phyloP scores from a whole-genome alignment of 2,329 filamentous ascomycete genomes.

The Plectosphaerella sp. region DNA sequence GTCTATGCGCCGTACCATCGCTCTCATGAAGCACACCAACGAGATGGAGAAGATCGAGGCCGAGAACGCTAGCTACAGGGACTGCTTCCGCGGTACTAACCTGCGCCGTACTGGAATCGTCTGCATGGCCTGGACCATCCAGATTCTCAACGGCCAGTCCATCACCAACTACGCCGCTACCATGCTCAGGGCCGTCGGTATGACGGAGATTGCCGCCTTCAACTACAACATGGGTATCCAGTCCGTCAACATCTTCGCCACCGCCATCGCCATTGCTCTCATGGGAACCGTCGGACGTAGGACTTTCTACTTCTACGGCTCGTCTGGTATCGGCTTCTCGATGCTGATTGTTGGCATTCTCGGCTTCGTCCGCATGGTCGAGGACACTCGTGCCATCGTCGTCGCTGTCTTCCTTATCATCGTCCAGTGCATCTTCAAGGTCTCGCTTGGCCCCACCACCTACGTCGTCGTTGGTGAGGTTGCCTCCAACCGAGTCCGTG shows the following conservation, averaged over 20 bases:
- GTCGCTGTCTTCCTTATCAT: slow-evolving; percentile 32
- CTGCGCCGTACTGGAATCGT: slow-evolving; percentile 24
- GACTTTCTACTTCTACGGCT: slow-evolving; percentile 34
- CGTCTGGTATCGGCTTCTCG: slow-evolving; percentile 29
- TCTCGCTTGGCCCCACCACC: slow-evolving; percentile 37
- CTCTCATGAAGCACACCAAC: slow-evolving; percentile 34
- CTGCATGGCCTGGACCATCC: slow-evolving; percentile 21
- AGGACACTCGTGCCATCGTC: slow-evolving; percentile 19
- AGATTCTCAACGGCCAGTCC: slow-evolving; percentile 28
- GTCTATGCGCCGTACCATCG: slow-evolving; percentile 31
- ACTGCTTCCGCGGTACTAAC: slow-evolving; percentile 33
- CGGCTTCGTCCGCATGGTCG: slow-evolving; percentile 21
- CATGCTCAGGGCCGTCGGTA: slow-evolving; percentile 44
- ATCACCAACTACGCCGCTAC: slow-evolving; percentile 52
- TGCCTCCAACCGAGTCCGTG: slow-evolving; percentile 36
- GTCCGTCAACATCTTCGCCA: slow-evolving; percentile 36
- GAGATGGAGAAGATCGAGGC: slow-evolving; percentile 26
- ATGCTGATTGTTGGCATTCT: slow-evolving; percentile 37
- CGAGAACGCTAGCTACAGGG: slow-evolving; percentile 24
- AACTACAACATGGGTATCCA: slow-evolving; percentile 43
- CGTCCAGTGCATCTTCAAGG: slow-evolving; percentile 35
- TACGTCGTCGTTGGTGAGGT: slow-evolving; percentile 41
- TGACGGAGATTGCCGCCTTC: too few species aligned
- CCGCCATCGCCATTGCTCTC: slow-evolving; percentile 30
- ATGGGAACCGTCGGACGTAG: slow-evolving; percentile 33